Evolutionary conservation across 2,329 filamentous ascomycete genomes (phyloP).

Genomic region (Neofusicoccum parvum): DNA sequence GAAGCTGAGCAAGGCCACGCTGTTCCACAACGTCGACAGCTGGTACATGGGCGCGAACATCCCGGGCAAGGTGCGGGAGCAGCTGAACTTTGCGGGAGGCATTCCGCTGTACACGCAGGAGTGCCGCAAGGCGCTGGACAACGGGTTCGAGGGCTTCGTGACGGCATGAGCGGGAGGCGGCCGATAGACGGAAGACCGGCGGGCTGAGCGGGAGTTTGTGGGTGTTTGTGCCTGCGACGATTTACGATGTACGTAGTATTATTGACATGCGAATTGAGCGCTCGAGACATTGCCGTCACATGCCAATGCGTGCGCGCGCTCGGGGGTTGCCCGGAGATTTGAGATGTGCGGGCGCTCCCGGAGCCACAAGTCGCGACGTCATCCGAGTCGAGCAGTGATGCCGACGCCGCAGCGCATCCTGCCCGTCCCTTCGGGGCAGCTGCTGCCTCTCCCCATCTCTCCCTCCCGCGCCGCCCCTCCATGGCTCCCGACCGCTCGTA

Average conservation of each 20-base stretch:
- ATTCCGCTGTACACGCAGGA: constrained; percentile 44
- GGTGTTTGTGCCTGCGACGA: neutral
- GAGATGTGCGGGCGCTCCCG: neutral
- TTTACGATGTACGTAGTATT: neutral
- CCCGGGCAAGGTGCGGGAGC: constrained; percentile 49
- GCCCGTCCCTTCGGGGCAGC: neutral
- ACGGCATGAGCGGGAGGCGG: neutral
- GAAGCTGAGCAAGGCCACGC: constrained; percentile 43
- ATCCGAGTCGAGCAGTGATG: neutral
- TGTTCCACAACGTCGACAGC: constrained; percentile 44
- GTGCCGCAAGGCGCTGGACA: constrained; percentile 41
- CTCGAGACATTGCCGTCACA: too few relatives aligned
- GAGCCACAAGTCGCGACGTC: constrained; percentile 5
- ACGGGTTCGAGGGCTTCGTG: constrained; percentile 38
- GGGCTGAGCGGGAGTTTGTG: neutral
- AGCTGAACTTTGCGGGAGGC: constrained; percentile 48
- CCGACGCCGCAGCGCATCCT: neutral
- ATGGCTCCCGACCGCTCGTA: constrained; percentile 21
- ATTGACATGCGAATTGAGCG: too few relatives aligned
- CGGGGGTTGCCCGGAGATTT: neutral
- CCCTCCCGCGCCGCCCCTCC: neutral
- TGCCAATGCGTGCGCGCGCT: neutral
- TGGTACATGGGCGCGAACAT: constrained; percentile 52
- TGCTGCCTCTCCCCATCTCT: neutral
- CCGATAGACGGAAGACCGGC: neutral